Evolutionary conservation across 1,284 basidiomycete genomes (phyloP).

Genomic region (Veloboletus limbatus): DNA sequence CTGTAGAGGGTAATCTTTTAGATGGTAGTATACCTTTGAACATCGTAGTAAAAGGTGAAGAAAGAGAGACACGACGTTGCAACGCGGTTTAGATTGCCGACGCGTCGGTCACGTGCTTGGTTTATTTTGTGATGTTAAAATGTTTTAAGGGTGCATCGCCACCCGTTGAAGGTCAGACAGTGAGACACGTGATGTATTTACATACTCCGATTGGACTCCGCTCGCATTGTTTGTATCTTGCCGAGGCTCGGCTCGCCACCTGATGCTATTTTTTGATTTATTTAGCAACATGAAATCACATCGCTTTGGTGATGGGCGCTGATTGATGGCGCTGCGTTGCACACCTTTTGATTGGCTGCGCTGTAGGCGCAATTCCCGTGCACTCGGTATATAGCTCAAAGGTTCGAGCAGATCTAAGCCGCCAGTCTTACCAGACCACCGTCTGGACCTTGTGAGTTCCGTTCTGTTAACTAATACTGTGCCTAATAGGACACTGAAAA

Average conservation of each 20-base stretch:
- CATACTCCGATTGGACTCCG: too few relatives aligned
- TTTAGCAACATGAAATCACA: conserved; percentile 12
- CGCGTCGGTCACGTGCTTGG: conserved; percentile 34
- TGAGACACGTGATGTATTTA: too few relatives aligned
- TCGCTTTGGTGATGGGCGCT: conserved; percentile 21
- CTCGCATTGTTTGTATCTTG: too few relatives aligned
- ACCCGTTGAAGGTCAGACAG: too few relatives aligned
- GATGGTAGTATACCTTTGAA: conserved; percentile 73
- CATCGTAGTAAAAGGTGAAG: conserved; percentile 40
- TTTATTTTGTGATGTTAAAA: conserved; percentile 36
- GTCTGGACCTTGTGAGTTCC: conserved; percentile 5
- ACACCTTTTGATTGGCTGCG: conserved; percentile 19
- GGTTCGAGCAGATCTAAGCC: neutral
- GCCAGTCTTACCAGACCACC: neutral
- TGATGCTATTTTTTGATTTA: too few relatives aligned
- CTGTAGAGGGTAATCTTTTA: conserved; percentile 57
- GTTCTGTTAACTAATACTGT: conserved; percentile 2
- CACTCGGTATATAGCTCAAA: conserved; percentile 35
- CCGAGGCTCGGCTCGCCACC: too few relatives aligned
- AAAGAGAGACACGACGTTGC: neutral
- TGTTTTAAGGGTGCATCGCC: too few relatives aligned
- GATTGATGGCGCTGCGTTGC: conserved; percentile 9
- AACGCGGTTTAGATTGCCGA: conserved; percentile 31
- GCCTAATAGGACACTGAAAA: conserved; percentile 17
- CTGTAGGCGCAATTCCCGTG: conserved; percentile 32